These are phyloP conservation scores for Amborella trichopoda DNA, from an alignment of 164 flowering plant species.

Conservation along the genomic window DNA sequence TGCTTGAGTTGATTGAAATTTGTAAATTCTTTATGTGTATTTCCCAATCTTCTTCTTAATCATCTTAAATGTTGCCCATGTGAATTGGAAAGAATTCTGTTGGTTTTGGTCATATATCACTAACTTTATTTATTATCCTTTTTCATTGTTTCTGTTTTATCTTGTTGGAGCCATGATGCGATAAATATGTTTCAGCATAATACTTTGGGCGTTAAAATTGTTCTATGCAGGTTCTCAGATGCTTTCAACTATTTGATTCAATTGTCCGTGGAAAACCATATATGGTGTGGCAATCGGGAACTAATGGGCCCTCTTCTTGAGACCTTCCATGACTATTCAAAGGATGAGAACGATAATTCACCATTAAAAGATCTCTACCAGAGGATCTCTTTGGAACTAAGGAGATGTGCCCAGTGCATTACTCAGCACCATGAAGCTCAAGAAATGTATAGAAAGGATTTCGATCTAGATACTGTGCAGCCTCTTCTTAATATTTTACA, in stretches of 20 bases:
- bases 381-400: conserved; percentile 67
- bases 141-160: background rate
- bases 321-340: conserved; percentile 64
- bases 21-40: no score
- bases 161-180: background rate
- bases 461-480: conserved; percentile 43
- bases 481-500: conserved; percentile 66
- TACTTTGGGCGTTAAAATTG: conserved; percentile 1
- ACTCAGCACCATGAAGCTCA: conserved; percentile 86
- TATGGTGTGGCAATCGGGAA: conserved; percentile 81
- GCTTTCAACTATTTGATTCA: conserved; percentile 50
- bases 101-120: background rate
- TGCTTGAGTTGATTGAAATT: no score
- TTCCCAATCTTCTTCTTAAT: background rate
- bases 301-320: conserved; percentile 87
- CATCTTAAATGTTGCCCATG: background rate
- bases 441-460: conserved; percentile 53
- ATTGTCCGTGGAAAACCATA: conserved; percentile 48
- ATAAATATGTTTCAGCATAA: background rate
- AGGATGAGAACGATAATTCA: conserved; percentile 44
- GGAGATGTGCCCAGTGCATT: conserved; percentile 64
- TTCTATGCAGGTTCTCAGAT: conserved; percentile 65
- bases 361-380: conserved; percentile 68
- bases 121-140: background rate
- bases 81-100: background rate